Evolutionary conservation across 371 early-diverging fungal genomes (phyloP), one percentile per base, ranked within the genome.

Genomic region (Mucor velutinosus): DNA sequence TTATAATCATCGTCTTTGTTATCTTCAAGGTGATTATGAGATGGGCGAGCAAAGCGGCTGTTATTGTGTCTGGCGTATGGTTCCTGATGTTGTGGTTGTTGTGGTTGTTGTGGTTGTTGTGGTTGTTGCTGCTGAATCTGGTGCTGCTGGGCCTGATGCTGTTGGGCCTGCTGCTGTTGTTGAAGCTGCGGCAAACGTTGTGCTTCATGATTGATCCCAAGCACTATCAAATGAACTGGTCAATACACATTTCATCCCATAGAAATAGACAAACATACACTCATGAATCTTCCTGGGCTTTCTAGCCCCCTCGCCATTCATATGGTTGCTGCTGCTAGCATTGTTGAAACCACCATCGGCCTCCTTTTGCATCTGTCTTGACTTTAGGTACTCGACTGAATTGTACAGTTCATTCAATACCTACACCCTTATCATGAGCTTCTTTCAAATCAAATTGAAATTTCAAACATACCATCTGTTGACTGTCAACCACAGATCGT

Each of bases 201-300:
- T 19, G 25, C 23, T 8, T 51, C 51, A 14, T 51, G 25, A 51
- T 23, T 51, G 51, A 51, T 51, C 2, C 12, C 51, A 6, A 51
- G 51, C 51, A 51, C 51, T 51, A 19, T 45, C 15, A n/a, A 7
- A 45, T 43, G 4, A 43, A n/a, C n/a, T 17, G 3, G 15, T 43
- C n/a, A 43, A 43, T n/a, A 43, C n/a, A n/a, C n/a, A 43, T 43
- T 43, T 17, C n/a, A 43, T 43, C 0, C 4, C 1, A 10, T 30
- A 35, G 4, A 35, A 35, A 10, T 41, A 17, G 11, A 7, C n/a
- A 59, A 6, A 33, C 64, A 60, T 70, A 70, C 70, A 35, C 43
- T 72, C 72, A 53, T 72, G 65, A 27, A 72, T 65, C 39, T 72
- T 72, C 27, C 62, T 60, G 14, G 69, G 73, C 30, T 72, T 67